Evolutionary conservation across 208 protist species (phyloP).

Genomic region (Trypanosoma avium): DNA sequence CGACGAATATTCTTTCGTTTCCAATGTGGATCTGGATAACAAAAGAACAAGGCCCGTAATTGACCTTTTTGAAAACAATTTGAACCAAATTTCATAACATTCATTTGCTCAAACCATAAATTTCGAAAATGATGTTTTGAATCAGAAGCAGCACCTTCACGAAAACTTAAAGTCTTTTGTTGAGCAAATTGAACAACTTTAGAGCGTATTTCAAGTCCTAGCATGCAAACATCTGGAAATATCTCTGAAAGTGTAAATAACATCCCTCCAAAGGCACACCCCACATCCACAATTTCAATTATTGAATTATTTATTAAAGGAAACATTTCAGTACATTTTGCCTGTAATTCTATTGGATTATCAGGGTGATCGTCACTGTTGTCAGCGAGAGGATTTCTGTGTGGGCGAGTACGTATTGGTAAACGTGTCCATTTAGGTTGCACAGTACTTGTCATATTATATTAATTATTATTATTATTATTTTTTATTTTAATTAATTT

Average conservation of each 20-base stretch:
- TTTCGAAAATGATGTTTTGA: conserved; percentile 89
- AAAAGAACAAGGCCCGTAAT: conserved; percentile 96
- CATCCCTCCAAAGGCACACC: conserved; percentile 98
- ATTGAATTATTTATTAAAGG: conserved; percentile 31
- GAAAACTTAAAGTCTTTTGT: conserved; percentile 59
- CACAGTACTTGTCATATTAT: conserved; percentile 16
- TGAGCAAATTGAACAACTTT: conserved; percentile 94
- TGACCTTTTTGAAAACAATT: conserved; percentile 97
- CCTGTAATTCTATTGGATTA: conserved; percentile 61
- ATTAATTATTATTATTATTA: background rate
- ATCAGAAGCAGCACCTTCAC: conserved; percentile 22
- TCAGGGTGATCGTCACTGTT: conserved; percentile 87
- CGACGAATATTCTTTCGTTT: conserved; percentile 97
- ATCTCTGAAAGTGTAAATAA: conserved; percentile 85
- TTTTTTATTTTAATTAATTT: background rate
- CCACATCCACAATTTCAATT: conserved; percentile 94
- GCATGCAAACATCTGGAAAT: conserved; percentile 92
- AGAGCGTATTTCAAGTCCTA: conserved; percentile 97
- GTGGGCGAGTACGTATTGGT: conserved; percentile 89
- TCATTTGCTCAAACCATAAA: conserved; percentile 94
- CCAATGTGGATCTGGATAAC: conserved; percentile 98
- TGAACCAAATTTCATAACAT: conserved; percentile 98
- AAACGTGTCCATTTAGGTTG: conserved; percentile 82
- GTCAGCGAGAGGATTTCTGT: conserved; percentile 92
- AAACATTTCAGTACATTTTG: conserved; percentile 43